Base-by-base conservation (phyloP, 768 basidiomycete species). In the Chalciporus pseudorubinellus region DNA sequence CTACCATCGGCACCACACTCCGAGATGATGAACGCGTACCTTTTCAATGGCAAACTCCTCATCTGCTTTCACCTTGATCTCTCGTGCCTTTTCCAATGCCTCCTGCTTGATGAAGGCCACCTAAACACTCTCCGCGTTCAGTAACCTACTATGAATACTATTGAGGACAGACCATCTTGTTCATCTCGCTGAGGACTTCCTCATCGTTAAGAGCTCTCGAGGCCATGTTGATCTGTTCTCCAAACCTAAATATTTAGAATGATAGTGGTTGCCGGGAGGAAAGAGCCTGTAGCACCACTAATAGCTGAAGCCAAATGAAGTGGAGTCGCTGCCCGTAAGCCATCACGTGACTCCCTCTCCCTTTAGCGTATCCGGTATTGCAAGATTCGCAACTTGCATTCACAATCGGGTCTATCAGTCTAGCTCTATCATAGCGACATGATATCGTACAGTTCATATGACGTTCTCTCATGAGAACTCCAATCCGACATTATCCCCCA, bases 21-120 rank as follows among this genome's bases (percentile, higher is more conserved):
- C 34, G 7, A 36, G 34, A 16, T 36, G 5, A 6, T 10, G 10
- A 36, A n/a, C 34, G 6, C 34, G 44, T 22, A 85, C 95, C 82
- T 99, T 99, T 70, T 99, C 97, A 59, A 99, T 98, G 18, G 95
- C 89, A 66, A 98, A 98, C 74, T 99, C 95, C 70, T 98, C 95
- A 56, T 99, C 94, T 0, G 97, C 95, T 71, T 99, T 99, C 53
- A 98, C 92, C 57, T 81, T 87, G 55, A 99, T 94, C 73, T 99
- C 97, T 8, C 97, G 78, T 1, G 93, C 95, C 74, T 99, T 99
- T 77, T 99, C 95, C 58, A 91, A 71, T 4, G 95, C 95, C 72
- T 99, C 97, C 67, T 98, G 97, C 73, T 92, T 95, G 80, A 98
- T 98, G 78, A 98, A 98, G 47, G 92, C 87, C 42, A 95, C 92